These are phyloP conservation scores for Dimocarpus longan DNA, from an alignment of 345 rosid genomes.

Conservation along the genomic window DNA sequence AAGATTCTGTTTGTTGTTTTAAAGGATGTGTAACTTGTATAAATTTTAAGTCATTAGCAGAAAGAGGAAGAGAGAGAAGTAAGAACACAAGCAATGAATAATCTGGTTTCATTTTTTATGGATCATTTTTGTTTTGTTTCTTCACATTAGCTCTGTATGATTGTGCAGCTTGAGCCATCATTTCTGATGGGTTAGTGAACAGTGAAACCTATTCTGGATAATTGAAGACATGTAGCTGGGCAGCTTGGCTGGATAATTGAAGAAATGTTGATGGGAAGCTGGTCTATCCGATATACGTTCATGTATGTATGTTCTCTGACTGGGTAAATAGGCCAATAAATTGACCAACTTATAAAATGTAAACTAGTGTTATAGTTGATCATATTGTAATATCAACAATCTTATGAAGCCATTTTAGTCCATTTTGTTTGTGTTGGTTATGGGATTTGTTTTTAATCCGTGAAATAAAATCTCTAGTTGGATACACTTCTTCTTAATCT, in stretches of 20 bases:
- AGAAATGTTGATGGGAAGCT: background rate
- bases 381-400: background rate
- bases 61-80: too few relatives aligned
- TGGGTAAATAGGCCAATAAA: background rate
- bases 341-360: background rate
- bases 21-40: too few relatives aligned
- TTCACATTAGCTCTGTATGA: background rate
- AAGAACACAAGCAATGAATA: background rate
- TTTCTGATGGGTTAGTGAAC: background rate
- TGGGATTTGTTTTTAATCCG: background rate
- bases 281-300: background rate
- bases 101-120: background rate
- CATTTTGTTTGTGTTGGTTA: background rate
- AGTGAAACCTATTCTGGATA: background rate
- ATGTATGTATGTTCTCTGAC: background rate
- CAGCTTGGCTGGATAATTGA: too few relatives aligned
- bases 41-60: too few relatives aligned
- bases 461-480: background rate
- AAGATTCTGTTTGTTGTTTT: background rate
- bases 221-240: background rate
- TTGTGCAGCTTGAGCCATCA: background rate
- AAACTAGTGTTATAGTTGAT: background rate
- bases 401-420: background rate
- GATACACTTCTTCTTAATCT: too few relatives aligned
- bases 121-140: background rate